Base-by-base conservation (phyloP, 345 rosid species). In the Tarenaya hassleriana region DNA sequence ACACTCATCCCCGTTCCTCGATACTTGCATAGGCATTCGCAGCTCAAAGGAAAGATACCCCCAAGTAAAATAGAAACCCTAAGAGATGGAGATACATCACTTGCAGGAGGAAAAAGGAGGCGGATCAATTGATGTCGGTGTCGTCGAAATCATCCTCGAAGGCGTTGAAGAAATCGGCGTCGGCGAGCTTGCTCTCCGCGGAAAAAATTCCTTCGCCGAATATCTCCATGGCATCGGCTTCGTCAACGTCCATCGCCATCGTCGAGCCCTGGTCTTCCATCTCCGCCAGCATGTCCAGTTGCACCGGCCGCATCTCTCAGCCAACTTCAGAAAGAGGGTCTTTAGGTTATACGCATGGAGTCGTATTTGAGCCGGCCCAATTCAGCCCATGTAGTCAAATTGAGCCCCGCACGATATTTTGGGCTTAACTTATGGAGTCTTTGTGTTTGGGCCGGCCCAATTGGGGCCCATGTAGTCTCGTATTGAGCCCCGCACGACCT, bases 71-170 rank as follows among this genome's bases (percentile, higher is more conserved):
- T 10, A 9, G 10, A 11, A 16, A 39, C 13, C 18, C 46, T 10
- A 41, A 12, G 8, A 17, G 6, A 41, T n/a, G 6, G 34, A 27
- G 1, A 7, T 24, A 24, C 29, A 24, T 5, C 29, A n/a, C n/a
- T n/a, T n/a, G n/a, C n/a, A n/a, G n/a, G n/a, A n/a, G 5, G 29
- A 1, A 10, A 20, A 24, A 24, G 29, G 5, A 5, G 5, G 29
- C 3, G 29, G 35, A 56, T 76, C 72, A 87, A 58, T 81, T 80
- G 82, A 91, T 79, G 70, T 91, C 96, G 27, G 77, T 6, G 61
- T 91, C 98, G 34, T 91, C 86, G 73, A 87, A 91, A 60, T 90
- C 95, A 76, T 90, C 95, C 41, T 77, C 73, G 73, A 90, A 86
- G 24, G 45, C 65, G 67, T 90, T 91, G 86, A 87, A 87, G 86